Evolutionary conservation across 371 early-diverging fungal species (phyloP).

Genomic region (Blakeslea trispora): DNA sequence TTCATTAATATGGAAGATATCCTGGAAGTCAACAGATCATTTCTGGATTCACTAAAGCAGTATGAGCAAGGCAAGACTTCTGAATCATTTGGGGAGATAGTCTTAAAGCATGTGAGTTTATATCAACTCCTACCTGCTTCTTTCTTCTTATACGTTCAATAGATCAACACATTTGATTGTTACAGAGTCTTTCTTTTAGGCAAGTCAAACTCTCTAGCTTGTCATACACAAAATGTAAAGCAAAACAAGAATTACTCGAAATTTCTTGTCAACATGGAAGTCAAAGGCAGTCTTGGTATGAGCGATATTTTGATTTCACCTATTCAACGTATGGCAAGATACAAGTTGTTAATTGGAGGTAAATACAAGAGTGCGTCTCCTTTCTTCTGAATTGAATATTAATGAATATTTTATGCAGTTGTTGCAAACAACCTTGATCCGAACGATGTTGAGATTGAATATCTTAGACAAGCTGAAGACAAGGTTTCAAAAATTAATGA

Average conservation of each 20-base stretch:
- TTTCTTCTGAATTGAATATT: neutral
- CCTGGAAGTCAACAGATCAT: constrained; percentile 19
- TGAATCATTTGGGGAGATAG: constrained; percentile 28
- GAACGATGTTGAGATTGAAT: constrained; percentile 15
- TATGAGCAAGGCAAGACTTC: constrained; percentile 11
- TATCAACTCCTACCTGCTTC: neutral
- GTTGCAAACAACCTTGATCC: constrained; percentile 10
- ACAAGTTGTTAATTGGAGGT: constrained; percentile 21
- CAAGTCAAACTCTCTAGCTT: constrained; percentile 8
- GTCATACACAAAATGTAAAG: constrained; percentile 21
- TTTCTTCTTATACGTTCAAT: neutral
- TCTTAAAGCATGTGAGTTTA: constrained; percentile 24
- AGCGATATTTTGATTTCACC: constrained; percentile 25
- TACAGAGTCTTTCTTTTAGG: constrained; percentile 28
- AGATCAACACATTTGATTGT: constrained; percentile 24
- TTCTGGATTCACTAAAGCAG: constrained; percentile 19
- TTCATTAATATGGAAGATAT: constrained; percentile 32
- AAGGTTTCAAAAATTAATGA: constrained; percentile 19
- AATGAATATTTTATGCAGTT: neutral
- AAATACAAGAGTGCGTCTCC: neutral
- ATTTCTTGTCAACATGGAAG: constrained; percentile 17
- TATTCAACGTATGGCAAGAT: constrained; percentile 31
- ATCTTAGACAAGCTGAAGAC: constrained; percentile 10
- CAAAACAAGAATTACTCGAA: constrained; percentile 19
- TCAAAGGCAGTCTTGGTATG: constrained; percentile 16